Conservation (phyloP, 352 stramenopile species). For the Globisporangium paddicum region DNA sequence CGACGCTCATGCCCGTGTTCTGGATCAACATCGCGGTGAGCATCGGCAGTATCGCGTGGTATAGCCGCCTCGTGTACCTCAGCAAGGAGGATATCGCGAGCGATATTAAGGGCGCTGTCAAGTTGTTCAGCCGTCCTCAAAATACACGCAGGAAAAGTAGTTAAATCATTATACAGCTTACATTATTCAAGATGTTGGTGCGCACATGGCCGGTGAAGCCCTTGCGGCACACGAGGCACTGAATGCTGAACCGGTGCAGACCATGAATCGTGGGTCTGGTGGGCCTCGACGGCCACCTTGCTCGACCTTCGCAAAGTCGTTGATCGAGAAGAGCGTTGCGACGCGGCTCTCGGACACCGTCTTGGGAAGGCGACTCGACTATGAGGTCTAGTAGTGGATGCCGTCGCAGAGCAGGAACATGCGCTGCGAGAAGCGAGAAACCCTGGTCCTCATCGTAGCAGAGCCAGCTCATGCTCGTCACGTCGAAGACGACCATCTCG, state of each 20-base stretch:
- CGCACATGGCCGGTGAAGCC: conserved; percentile 62
- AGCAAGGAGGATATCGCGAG: conserved; percentile 14
- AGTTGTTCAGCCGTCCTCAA: conserved; percentile 5
- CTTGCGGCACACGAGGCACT: conserved; percentile 61
- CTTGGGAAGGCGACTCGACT: conserved; percentile 47
- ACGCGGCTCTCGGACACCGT: conserved; percentile 47
- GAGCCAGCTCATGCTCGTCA: conserved; percentile 79
- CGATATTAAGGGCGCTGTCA: conserved; percentile 9
- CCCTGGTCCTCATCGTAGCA: conserved; percentile 82
- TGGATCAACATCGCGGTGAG: conserved; percentile 67
- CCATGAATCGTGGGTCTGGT: conserved; percentile 85
- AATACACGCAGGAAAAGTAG: background rate
- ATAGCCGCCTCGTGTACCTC: conserved; percentile 50
- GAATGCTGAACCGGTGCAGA: conserved; percentile 63
- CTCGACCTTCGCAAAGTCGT: conserved; percentile 83
- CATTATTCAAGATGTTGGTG: too few species aligned
- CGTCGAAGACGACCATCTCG: conserved; percentile 84
- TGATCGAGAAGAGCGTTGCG: conserved; percentile 70
- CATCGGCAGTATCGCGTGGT: conserved; percentile 58
- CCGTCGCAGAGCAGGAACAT: conserved; percentile 87
- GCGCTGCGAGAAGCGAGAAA: conserved; percentile 72
- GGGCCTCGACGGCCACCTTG: conserved; percentile 74
- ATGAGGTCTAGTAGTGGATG: conserved; percentile 84
- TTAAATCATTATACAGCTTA: background rate
- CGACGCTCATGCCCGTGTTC: conserved; percentile 67